Evolutionary conservation across 2,329 filamentous ascomycete genomes (phyloP).

Genomic region (Colletotrichum lentis): DNA sequence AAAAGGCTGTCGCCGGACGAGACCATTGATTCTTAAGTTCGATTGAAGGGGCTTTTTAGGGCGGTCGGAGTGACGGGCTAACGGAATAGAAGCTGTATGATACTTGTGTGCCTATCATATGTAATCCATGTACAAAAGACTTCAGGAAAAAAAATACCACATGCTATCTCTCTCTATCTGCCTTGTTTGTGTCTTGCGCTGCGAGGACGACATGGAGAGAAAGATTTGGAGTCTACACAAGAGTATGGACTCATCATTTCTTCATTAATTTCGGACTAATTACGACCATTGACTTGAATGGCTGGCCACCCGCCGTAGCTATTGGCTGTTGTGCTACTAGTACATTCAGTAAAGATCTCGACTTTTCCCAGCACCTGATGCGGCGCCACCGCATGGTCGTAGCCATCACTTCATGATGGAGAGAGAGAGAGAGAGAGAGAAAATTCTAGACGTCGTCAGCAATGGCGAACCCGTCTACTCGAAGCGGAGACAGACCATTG

Average conservation of each 20-base stretch:
- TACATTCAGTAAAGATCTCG: not conserved
- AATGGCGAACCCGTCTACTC: conserved; percentile 30
- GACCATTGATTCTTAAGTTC: conserved; percentile 3
- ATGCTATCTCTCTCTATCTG: not conserved
- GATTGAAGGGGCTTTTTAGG: too few species aligned
- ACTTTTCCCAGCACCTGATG: not conserved
- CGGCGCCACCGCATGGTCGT: not conserved
- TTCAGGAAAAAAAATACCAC: not conserved
- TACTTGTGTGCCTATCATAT: conserved; percentile 10
- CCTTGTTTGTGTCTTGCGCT: not conserved
- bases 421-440: too few species aligned
- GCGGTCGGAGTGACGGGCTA: too few species aligned
- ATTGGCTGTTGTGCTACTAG: not conserved
- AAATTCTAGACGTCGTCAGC: conserved; percentile 23
- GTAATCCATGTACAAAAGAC: conserved; percentile 29
- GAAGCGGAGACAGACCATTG: conserved; percentile 35
- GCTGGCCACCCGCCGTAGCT: not conserved
- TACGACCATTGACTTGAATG: not conserved
- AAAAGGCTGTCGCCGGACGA: conserved; percentile 11
- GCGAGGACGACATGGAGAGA: too few species aligned
- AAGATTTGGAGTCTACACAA: not conserved
- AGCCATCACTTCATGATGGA: not conserved
- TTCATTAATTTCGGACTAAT: not conserved
- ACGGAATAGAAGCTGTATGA: conserved; percentile 11
- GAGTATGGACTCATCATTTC: not conserved